Percentiles rank a stretch among this genome's conserved stretches.
Conservation (phyloP, 2,329 filamentous ascomycete species). For the Fusarium humuli region DNA sequence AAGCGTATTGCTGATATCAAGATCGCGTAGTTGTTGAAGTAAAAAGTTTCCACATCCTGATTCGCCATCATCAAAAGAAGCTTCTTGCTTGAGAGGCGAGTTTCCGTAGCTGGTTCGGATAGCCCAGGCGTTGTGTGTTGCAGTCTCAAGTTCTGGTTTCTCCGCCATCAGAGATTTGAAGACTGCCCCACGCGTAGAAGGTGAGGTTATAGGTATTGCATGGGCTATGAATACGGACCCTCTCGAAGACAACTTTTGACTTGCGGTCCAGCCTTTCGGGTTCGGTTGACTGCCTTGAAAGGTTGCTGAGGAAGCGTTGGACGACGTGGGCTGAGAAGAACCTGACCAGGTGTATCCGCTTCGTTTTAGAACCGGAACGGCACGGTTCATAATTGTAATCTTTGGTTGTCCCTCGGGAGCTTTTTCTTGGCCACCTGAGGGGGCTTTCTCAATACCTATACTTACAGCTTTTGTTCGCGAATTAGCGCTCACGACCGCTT, state of each 20-base stretch:
- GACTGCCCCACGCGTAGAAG: constrained; percentile 57
- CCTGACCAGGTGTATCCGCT: constrained; percentile 71
- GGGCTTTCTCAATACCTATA: constrained; percentile 75
- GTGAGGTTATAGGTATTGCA: constrained; percentile 53
- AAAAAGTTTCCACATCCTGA: constrained; percentile 68
- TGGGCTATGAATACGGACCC: constrained; percentile 69
- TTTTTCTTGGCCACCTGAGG: constrained; percentile 74
- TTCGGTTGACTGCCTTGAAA: constrained; percentile 33
- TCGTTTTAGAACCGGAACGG: constrained; percentile 80
- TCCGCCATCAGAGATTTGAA: constrained; percentile 61
- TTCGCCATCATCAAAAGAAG: constrained; percentile 72
- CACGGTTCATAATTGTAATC: constrained; percentile 77
- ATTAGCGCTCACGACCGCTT: constrained; percentile 86
- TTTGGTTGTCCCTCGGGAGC: constrained; percentile 82
- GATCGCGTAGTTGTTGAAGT: constrained; percentile 64
- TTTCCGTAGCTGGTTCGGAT: constrained; percentile 52
- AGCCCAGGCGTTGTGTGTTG: constrained; percentile 70
- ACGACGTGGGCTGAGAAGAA: constrained; percentile 29
- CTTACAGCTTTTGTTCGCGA: constrained; percentile 80
- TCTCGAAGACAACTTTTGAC: constrained; percentile 63
- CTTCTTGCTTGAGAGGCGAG: constrained; percentile 59
- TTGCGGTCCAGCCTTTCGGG: constrained; percentile 61
- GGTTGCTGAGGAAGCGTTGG: constrained; percentile 32
- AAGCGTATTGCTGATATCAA: constrained; percentile 62
- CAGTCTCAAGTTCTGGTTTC: constrained; percentile 63